These are phyloP conservation scores for Penicillium sp. DNA, from an alignment of 2,329 filamentous ascomycete species.

Conservation along the genomic window DNA sequence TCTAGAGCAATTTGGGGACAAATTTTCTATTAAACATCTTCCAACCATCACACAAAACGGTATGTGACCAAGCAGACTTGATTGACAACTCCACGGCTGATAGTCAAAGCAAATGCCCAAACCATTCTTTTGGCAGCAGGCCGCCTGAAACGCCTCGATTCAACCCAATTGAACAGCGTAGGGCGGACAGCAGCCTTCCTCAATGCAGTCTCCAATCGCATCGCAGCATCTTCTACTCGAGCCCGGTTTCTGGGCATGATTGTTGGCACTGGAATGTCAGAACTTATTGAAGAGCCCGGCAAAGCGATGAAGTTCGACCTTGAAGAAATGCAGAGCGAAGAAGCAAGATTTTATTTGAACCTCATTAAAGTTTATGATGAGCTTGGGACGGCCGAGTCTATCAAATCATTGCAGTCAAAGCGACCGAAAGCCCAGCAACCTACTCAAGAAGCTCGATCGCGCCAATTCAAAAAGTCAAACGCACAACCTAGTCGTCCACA, in stretches of 20 bases:
- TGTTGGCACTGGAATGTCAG: slow-evolving; percentile 70
- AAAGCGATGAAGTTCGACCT: slow-evolving; percentile 79
- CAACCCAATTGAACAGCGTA: slow-evolving; percentile 65
- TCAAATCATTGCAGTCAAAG: slow-evolving; percentile 37
- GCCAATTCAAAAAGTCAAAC: slow-evolving; percentile 6
- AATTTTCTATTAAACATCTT: slow-evolving; percentile 80
- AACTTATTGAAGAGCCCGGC: slow-evolving; percentile 63
- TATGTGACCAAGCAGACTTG: slow-evolving; percentile 1
- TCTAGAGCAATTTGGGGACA: slow-evolving; percentile 75
- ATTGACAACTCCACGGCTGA: slow-evolving; percentile 11
- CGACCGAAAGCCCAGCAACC: slow-evolving; percentile 17
- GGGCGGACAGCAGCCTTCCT: slow-evolving; percentile 72
- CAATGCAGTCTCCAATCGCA: slow-evolving; percentile 76
- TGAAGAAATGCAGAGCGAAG: slow-evolving; percentile 70
- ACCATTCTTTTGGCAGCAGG: slow-evolving; percentile 73
- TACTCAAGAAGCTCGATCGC: slow-evolving; percentile 8
- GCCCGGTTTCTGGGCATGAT: slow-evolving; percentile 85
- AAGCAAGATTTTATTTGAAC: slow-evolving; percentile 71
- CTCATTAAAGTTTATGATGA: slow-evolving; percentile 64
- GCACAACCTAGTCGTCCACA: slow-evolving; percentile 3
- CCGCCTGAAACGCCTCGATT: slow-evolving; percentile 66
- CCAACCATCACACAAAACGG: slow-evolving; percentile 87
- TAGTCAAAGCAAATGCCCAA: slow-evolving; percentile 69
- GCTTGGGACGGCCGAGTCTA: slow-evolving; percentile 56
- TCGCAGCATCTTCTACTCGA: slow-evolving; percentile 70